Base-by-base conservation (phyloP, 2,329 filamentous ascomycete species). In the Diaporthe caulivora region DNA sequence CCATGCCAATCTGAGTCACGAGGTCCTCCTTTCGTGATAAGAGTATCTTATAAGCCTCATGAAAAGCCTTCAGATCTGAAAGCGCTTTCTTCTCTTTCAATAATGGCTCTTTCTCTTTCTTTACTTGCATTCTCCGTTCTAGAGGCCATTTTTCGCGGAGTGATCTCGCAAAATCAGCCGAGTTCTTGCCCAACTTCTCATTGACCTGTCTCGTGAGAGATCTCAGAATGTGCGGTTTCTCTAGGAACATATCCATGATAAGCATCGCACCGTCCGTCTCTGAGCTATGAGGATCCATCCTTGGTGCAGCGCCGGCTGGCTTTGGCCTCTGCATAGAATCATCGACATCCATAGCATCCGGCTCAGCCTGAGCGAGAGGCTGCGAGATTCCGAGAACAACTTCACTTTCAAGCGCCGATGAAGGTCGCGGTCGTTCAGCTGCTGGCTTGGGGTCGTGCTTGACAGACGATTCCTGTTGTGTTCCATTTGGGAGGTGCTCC, bases 31-130 rank as follows among this genome's bases (percentile, higher is more conserved):
- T 84, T 75, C 86, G 84, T 21, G 80, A 80, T 53, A 81, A 81
- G 17, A 90, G 79, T 3, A 81, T 77, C 57, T 82, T 81, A 73
- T 87, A 87, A 2, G 81, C 80, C 29, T 84, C 81, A 72, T 87
- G 80, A n/a, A 86, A 83, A 11, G 77, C 80, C 21, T 80, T 78
- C 3, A 90, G 79, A 15, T 80, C 77, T 42, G 85, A 81, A 26
- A 90, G 76, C 18, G 83, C 82, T 62, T 84, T 82, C 73, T 87
- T 84, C 73, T 89, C 86, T 54, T 82, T 84, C 69, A 84, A 76
- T 17, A 91, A 77, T 21, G 79, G 81, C 75, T 87, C 85, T 76
- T 87, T 89, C 57, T 88, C 87, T 51, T 80, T 80, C 75, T 89
- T 89, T 64, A 90, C 83, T 40, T 82, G 82, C 31, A 82, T 81